A percentile compares a stretch with the other conserved stretches of the same genome.
These are phyloP conservation scores for Rhodotorula graminis DNA, from an alignment of 768 basidiomycete species.

Conservation along the genomic window DNA sequence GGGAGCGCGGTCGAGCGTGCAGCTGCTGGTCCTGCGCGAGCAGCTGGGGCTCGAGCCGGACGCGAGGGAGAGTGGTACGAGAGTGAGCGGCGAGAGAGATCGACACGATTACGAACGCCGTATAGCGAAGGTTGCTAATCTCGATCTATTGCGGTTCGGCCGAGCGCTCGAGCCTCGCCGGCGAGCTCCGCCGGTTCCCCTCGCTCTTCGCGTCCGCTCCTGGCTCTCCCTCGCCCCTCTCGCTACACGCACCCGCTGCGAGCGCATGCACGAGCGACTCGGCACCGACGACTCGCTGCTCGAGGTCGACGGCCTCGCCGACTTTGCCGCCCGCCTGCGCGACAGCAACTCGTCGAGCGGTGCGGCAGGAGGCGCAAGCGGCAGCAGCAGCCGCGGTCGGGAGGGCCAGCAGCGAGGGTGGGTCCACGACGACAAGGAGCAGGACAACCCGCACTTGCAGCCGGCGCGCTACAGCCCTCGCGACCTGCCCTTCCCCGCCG, in stretches of 20 bases:
- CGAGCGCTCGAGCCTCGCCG: no score
- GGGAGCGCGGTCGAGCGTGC: no score
- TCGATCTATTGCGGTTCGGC: no score
- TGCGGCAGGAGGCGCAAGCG: no score
- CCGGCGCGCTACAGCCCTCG: background rate
- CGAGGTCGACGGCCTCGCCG: slow-evolving; percentile 3
- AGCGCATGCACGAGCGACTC: background rate
- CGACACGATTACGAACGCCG: no score
- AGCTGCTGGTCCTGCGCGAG: no score
- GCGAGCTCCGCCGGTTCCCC: no score
- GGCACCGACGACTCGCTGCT: background rate
- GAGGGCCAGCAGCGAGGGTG: background rate
- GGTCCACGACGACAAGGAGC: background rate
- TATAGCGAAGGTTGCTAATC: no score
- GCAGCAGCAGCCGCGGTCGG: no score
- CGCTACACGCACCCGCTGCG: background rate
- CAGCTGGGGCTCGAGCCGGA: no score
- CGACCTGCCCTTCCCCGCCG: background rate
- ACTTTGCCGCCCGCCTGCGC: background rate
- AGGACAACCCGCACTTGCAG: background rate
- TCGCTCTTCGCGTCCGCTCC: background rate
- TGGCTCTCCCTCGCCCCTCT: background rate
- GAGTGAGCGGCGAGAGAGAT: no score
- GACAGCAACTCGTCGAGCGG: background rate
- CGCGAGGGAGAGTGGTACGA: no score